Conservation (phyloP, 805 yeast genomes). For the Torulaspora microellipsoides region DNA sequence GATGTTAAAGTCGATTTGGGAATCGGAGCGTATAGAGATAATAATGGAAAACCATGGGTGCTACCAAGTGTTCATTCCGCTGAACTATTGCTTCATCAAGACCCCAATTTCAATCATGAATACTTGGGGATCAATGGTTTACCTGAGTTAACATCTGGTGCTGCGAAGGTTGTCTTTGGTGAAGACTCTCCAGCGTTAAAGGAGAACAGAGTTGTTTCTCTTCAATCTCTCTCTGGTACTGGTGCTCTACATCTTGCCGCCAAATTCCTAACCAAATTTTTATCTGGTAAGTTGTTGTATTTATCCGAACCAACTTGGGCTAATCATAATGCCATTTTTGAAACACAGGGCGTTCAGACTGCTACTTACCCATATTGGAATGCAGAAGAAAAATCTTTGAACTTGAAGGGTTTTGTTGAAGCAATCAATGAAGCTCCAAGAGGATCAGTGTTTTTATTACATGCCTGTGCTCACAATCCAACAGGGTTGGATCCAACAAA, state of each 20-base stretch:
- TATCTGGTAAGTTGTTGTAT: constrained; percentile 48
- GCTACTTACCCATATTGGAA: constrained; percentile 86
- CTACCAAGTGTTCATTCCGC: constrained; percentile 71
- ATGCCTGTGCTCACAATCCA: constrained; percentile 97
- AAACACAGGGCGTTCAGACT: constrained; percentile 60
- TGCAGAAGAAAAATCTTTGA: constrained; percentile 59
- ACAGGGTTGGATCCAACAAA: constrained; percentile 91
- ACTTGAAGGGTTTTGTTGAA: constrained; percentile 60
- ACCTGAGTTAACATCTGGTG: constrained; percentile 59
- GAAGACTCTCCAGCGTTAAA: constrained; percentile 49
- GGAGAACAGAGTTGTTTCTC: constrained; percentile 66
- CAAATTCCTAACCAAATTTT: constrained; percentile 36
- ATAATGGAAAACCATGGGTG: constrained; percentile 82
- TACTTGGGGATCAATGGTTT: constrained; percentile 80
- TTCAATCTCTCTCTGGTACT: constrained; percentile 92
- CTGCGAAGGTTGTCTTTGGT: constrained; percentile 72
- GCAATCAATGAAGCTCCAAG: constrained; percentile 62
- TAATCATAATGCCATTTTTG: constrained; percentile 83
- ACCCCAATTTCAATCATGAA: constrained; percentile 73
- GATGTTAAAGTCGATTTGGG: constrained; percentile 76
- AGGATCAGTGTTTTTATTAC: constrained; percentile 79
- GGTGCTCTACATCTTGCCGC: constrained; percentile 93
- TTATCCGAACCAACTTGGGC: constrained; percentile 96
- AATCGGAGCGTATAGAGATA: constrained; percentile 93
- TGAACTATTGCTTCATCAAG: constrained; percentile 56